Conservation (phyloP, 352 stramenopile species). For the Aphanomyces euteiches region DNA sequence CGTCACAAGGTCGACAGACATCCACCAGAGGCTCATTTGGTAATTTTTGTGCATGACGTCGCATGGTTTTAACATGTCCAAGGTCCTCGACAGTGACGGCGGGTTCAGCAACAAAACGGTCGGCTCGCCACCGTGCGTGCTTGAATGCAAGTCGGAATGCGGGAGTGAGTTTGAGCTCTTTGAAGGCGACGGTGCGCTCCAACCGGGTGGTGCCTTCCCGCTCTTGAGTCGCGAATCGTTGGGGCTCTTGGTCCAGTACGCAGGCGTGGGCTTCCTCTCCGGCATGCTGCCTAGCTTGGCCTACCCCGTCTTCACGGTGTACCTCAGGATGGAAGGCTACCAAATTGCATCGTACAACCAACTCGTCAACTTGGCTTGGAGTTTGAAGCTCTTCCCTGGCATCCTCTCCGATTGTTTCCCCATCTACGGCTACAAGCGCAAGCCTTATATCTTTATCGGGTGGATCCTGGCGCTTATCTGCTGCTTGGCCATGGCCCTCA, state of each 20-base stretch:
- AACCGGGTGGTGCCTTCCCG: conserved; percentile 48
- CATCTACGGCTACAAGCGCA: conserved; percentile 50
- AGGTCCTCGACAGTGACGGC: not conserved
- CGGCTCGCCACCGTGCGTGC: not conserved
- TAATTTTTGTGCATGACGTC: no score
- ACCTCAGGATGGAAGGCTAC: conserved; percentile 56
- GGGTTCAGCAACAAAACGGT: not conserved
- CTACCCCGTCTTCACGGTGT: conserved; percentile 56
- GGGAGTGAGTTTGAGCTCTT: not conserved
- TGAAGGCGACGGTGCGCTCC: conserved; percentile 35
- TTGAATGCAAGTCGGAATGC: conserved; percentile 1
- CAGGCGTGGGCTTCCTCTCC: conserved; percentile 48
- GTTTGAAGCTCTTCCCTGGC: conserved; percentile 56
- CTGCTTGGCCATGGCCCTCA: conserved; percentile 40
- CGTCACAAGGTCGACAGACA: no score
- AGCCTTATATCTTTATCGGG: conserved; percentile 56
- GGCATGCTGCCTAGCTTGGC: conserved; percentile 47
- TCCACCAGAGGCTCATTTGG: no score
- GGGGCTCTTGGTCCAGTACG: conserved; percentile 50
- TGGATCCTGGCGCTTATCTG: conserved; percentile 38
- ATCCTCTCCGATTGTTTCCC: conserved; percentile 61
- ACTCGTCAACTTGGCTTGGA: conserved; percentile 55
- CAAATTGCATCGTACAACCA: conserved; percentile 47
- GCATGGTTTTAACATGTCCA: not conserved
- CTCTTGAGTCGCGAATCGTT: conserved; percentile 41